Conservation (phyloP, 2,329 filamentous ascomycete genomes). For the Mariannaea elegans region DNA sequence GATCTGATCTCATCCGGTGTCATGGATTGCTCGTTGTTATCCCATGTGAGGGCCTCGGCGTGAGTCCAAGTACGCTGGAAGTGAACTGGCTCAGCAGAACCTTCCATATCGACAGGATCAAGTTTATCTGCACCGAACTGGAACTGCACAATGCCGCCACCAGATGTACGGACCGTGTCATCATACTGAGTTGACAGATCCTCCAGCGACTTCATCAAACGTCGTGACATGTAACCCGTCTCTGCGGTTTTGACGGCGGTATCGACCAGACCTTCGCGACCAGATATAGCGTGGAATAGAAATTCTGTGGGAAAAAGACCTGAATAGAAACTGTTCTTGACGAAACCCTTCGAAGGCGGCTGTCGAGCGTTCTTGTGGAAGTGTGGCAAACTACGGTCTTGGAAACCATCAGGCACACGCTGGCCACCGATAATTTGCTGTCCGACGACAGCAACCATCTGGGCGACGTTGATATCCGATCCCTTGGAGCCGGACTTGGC, state of each 20-base stretch:
- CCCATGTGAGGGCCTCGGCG: constrained; percentile 77
- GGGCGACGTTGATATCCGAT: constrained; percentile 96
- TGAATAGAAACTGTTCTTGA: constrained; percentile 96
- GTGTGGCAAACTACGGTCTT: constrained; percentile 92
- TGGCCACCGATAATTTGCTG: constrained; percentile 97
- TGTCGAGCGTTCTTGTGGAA: constrained; percentile 93
- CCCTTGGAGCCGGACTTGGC: constrained; percentile 97
- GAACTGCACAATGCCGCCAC: constrained; percentile 91
- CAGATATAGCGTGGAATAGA: constrained; percentile 97
- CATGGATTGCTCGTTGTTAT: constrained; percentile 78
- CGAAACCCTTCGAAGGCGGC: constrained; percentile 96
- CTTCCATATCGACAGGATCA: constrained; percentile 98
- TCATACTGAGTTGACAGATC: constrained; percentile 95
- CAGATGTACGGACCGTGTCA: constrained; percentile 91
- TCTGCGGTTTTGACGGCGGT: constrained; percentile 99
- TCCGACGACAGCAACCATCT: constrained; percentile 97
- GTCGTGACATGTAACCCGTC: constrained; percentile 98
- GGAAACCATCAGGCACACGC: constrained; percentile 95
- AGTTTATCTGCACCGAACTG: constrained; percentile 96
- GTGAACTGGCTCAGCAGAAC: constrained; percentile 88
- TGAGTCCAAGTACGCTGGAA: constrained; percentile 93
- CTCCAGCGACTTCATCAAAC: constrained; percentile 97
- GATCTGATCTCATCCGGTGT: constrained; percentile 76
- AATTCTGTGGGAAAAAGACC: constrained; percentile 92
- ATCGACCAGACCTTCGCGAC: constrained; percentile 97